A percentile compares a stretch with the other conserved stretches of the same genome.
Conservation (phyloP, 208 protist genomes). For the Crithidia brevicula region DNA sequence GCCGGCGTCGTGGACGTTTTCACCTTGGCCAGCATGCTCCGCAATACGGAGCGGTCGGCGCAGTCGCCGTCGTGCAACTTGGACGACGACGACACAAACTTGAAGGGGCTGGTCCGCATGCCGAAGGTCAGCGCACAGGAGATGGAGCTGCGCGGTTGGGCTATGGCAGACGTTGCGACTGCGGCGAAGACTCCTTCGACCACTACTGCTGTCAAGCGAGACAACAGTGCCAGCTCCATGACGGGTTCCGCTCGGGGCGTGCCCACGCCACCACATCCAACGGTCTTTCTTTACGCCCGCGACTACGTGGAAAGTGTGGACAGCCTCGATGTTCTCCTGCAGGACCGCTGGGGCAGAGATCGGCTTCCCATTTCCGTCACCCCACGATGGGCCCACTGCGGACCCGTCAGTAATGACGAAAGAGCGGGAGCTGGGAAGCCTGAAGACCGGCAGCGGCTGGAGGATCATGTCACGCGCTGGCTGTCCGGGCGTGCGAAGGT, state of each 20-base stretch:
- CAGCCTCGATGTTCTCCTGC: conserved; percentile 10
- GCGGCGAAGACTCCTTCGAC: background rate
- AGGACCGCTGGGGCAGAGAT: conserved; percentile 33
- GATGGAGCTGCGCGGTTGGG: conserved; percentile 17
- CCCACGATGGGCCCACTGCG: conserved; percentile 25
- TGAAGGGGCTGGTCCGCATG: conserved; percentile 9
- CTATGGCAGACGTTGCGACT: conserved; percentile 1
- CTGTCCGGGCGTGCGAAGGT: conserved; percentile 13
- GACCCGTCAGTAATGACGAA: background rate
- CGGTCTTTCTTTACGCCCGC: conserved; percentile 34
- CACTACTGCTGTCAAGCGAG: background rate
- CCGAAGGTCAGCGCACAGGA: conserved; percentile 2
- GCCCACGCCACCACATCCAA: conserved; percentile 10
- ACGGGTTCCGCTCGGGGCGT: background rate
- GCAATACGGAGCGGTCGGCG: conserved; percentile 4
- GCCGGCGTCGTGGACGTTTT: conserved; percentile 33
- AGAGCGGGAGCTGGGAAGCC: background rate
- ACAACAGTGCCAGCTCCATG: background rate
- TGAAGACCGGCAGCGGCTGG: conserved; percentile 16
- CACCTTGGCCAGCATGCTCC: conserved; percentile 37
- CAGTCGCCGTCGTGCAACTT: background rate
- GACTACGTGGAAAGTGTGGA: conserved; percentile 29
- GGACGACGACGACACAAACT: background rate
- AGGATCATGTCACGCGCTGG: conserved; percentile 22
- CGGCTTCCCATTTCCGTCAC: conserved; percentile 22